Evolutionary conservation across 306 rosid genomes (phyloP).

Genomic region (Castanea sativa): DNA sequence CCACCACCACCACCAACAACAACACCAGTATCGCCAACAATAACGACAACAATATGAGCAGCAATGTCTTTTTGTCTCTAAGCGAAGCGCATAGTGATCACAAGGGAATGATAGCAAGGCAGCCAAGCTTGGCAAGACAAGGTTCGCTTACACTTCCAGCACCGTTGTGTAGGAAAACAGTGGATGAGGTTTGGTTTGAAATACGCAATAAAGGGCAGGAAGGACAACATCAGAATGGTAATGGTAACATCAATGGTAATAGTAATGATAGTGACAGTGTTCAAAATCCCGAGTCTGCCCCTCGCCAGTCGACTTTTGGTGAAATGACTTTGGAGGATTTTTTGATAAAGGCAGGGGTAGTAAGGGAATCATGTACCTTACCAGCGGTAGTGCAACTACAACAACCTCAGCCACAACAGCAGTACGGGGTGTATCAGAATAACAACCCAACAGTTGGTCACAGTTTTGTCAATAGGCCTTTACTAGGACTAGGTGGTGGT

Average conservation of each 20-base stretch:
- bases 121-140: constrained; percentile 63
- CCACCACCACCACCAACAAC: background rate
- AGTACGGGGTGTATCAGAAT: constrained; percentile 40
- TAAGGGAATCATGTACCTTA: constrained; percentile 40
- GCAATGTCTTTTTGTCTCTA: background rate
- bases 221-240: constrained; percentile 17
- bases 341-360: constrained; percentile 83
- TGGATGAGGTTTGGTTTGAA: constrained; percentile 94
- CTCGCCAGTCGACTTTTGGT: constrained; percentile 81
- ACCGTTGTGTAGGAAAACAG: constrained; percentile 77
- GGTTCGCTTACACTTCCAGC: constrained; percentile 75
- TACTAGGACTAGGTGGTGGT: constrained; percentile 22
- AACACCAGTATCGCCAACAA: no score
- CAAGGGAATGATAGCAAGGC: constrained; percentile 38
- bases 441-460: constrained; percentile 30
- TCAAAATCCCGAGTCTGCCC: constrained; percentile 46
- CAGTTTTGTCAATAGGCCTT: constrained; percentile 36
- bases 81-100: constrained; percentile 11
- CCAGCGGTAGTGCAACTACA: background rate
- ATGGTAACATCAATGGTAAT: background rate
- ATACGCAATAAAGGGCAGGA: constrained; percentile 49
- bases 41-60: background rate
- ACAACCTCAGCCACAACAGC: constrained; percentile 22
- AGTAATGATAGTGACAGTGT: constrained; percentile 3
- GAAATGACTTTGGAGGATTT: constrained; percentile 97